Conservation (phyloP, 805 yeast species). For the Brettanomyces naardenensis region DNA sequence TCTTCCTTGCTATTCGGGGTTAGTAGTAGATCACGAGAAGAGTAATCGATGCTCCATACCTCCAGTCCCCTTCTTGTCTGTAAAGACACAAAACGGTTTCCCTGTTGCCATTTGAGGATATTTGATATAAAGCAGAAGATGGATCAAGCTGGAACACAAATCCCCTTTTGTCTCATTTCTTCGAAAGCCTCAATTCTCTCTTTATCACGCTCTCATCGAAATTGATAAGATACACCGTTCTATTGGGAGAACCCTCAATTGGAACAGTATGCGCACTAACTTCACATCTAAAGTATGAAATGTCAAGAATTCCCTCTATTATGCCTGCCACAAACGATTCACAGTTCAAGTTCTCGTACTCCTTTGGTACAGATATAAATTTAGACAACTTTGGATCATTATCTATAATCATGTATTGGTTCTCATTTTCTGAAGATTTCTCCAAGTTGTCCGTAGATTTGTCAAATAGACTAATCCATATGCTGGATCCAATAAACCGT, state of each 20-base stretch:
- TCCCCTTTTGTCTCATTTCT: background rate
- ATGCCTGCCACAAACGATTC: conserved; percentile 82
- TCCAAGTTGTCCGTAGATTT: conserved; percentile 49
- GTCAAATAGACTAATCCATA: conserved; percentile 74
- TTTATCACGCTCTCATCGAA: conserved; percentile 51
- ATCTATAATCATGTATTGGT: conserved; percentile 74
- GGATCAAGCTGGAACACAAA: too few relatives aligned
- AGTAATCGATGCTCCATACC: too few relatives aligned
- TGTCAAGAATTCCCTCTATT: conserved; percentile 73
- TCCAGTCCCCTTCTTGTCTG: too few relatives aligned
- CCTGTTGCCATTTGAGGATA: too few relatives aligned
- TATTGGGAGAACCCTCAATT: conserved; percentile 43
- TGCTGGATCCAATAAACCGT: conserved; percentile 64
- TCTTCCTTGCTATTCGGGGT: too few relatives aligned
- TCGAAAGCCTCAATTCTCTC: conserved; percentile 34
- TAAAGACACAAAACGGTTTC: too few relatives aligned
- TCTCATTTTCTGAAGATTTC: conserved; percentile 45
- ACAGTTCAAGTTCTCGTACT: conserved; percentile 69
- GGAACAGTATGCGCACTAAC: conserved; percentile 83
- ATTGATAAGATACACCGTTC: conserved; percentile 72
- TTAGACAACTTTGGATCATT: conserved; percentile 63
- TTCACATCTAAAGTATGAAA: conserved; percentile 60
- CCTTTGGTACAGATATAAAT: conserved; percentile 71
- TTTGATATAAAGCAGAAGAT: too few relatives aligned
- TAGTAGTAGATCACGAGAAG: too few relatives aligned